Evolutionary conservation across 129 eudicot genomes (phyloP), one percentile per base, ranked within the genome.

Genomic region (Heracleum sosnowskyi): DNA sequence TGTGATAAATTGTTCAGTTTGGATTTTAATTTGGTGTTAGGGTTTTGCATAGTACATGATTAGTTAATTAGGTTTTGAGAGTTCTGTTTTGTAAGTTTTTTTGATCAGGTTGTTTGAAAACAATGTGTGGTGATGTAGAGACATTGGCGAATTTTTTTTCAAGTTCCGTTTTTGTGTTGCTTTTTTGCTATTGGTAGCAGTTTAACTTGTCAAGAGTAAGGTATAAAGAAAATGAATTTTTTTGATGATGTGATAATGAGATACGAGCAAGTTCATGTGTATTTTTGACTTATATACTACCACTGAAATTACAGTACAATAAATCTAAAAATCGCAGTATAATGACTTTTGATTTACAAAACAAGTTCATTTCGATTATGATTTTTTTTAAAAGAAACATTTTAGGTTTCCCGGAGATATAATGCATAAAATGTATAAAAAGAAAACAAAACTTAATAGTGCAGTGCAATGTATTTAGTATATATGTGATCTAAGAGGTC

Each of bases 31-130:
- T 77, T 68, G 16, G 47, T 64, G 15, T 74, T 17, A 73, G 82
- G 84, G 82, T 81, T 76, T 29, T 69, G 45, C 11, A 17, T 79
- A 26, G 57, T 44, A 12, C 16, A 15, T n/a, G n/a, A 15, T 47
- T 49, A 49, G 7, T 49, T 49, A 18, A 49, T 17, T 49, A 49
- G n/a, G 57, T 49, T 49, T 47, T 47, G 22, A 49, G n/a, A 18
- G 57, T 49, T 49, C 6, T 49, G 57, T 18, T 47, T 49, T 17
- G n/a, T 18, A 4, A 49, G 5, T 49, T 17, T 0, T 49, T 5
- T 49, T 1, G 57, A 49, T 49, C 7, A 49, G 57, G 8, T 49
- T 49, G 7, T 49, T 49, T 4, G 9, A 17, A 49, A 49, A 49
- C n/a, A 17, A 49, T 49, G n/a, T 18, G 2, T 1, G 57, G 57